Conservation (phyloP, 192 early-diverging fungal species). For the Chytriomyces confervae region DNA sequence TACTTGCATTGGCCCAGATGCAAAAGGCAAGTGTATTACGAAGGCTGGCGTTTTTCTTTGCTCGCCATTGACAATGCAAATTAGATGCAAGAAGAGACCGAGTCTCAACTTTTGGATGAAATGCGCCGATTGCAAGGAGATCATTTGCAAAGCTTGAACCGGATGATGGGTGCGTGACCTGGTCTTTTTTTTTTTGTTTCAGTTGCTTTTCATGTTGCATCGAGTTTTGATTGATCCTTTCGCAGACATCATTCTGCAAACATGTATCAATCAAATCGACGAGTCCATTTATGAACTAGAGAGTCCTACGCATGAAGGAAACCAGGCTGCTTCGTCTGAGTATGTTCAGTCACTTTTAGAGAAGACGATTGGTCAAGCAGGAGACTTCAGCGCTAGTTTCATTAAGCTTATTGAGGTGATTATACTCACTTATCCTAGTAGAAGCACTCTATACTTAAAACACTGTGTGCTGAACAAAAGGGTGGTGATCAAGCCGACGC, state of each 20-base stretch:
- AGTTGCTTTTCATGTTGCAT: slow-evolving; percentile 35
- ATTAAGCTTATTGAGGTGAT: slow-evolving; percentile 58
- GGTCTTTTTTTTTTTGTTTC: slow-evolving; percentile 8
- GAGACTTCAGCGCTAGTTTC: slow-evolving; percentile 55
- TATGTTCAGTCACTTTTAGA: slow-evolving; percentile 92
- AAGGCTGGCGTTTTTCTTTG: neutral
- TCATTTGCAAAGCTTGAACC: slow-evolving; percentile 46
- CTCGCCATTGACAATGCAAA: neutral
- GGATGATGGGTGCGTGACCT: slow-evolving; percentile 47
- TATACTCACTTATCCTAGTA: neutral
- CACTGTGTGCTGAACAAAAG: slow-evolving; percentile 20
- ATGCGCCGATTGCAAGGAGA: slow-evolving; percentile 69
- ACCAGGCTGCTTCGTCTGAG: slow-evolving; percentile 87
- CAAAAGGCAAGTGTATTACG: slow-evolving; percentile 49
- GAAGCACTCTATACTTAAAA: neutral
- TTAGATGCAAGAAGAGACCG: slow-evolving; percentile 41
- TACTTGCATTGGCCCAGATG: slow-evolving; percentile 53
- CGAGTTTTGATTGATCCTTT: slow-evolving; percentile 43
- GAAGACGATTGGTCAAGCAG: slow-evolving; percentile 61
- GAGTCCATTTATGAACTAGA: slow-evolving; percentile 89
- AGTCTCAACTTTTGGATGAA: slow-evolving; percentile 42
- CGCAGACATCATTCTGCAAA: slow-evolving; percentile 76
- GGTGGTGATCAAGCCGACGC: slow-evolving; percentile 86
- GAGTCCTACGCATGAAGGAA: slow-evolving; percentile 79
- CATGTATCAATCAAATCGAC: slow-evolving; percentile 86